Evolutionary conservation across 768 basidiomycete genomes (phyloP).

Genomic region (Suillus lakei): DNA sequence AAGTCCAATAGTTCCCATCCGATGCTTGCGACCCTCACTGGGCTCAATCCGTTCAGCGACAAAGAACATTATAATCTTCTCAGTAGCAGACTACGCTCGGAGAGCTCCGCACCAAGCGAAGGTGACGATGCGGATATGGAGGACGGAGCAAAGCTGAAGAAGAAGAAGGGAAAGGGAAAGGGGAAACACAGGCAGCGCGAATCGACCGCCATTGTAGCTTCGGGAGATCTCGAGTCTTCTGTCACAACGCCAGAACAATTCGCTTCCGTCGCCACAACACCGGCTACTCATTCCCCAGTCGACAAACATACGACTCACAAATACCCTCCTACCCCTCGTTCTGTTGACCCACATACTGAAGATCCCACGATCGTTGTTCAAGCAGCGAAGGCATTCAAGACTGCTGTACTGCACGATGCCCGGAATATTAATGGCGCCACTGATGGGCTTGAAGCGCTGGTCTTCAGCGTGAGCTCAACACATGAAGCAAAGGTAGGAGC

Average conservation of each 20-base stretch:
- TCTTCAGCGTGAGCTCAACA: slow-evolving; percentile 59
- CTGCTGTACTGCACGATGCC: slow-evolving; percentile 77
- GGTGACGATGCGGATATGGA: slow-evolving; percentile 38
- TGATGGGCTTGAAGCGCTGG: slow-evolving; percentile 45
- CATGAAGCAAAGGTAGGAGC: slow-evolving; percentile 67
- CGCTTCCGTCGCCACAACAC: background rate
- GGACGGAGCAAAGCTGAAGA: slow-evolving; percentile 19
- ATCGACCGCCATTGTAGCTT: slow-evolving; percentile 5
- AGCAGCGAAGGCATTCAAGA: slow-evolving; percentile 69
- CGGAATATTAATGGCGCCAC: slow-evolving; percentile 64
- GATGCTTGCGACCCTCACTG: slow-evolving; percentile 38
- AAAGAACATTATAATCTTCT: slow-evolving; percentile 49
- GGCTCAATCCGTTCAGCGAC: slow-evolving; percentile 44
- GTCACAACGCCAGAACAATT: slow-evolving; percentile 11
- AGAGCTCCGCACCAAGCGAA: slow-evolving; percentile 26
- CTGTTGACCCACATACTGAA: slow-evolving; percentile 32
- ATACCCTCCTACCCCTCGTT: slow-evolving; percentile 43
- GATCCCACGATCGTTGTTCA: slow-evolving; percentile 48
- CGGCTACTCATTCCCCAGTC: slow-evolving; percentile 8
- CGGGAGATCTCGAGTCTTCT: slow-evolving; percentile 17
- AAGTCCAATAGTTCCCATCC: slow-evolving; percentile 47
- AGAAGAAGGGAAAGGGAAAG: slow-evolving; percentile 38
- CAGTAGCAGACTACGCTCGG: slow-evolving; percentile 34
- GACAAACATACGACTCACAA: slow-evolving; percentile 29
- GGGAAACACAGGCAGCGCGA: slow-evolving; percentile 27